Evolutionary conservation across 805 yeast genomes (phyloP).

Genomic region (Blastobotrys attinorum): DNA sequence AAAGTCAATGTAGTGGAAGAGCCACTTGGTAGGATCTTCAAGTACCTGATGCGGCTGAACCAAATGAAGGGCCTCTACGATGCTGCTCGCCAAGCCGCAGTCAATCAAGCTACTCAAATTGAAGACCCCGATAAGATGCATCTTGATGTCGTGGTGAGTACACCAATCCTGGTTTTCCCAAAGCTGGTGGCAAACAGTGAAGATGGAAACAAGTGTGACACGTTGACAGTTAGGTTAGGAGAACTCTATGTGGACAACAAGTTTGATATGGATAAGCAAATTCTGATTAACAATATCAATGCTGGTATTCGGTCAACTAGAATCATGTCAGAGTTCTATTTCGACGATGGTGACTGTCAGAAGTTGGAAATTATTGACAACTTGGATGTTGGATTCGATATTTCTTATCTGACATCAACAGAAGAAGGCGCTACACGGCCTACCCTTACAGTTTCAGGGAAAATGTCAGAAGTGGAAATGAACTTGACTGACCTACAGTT

Average conservation of each 20-base stretch:
- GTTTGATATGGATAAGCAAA: constrained; percentile 34
- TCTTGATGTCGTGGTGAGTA: constrained; percentile 61
- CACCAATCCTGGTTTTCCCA: constrained; percentile 84
- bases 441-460: constrained; percentile 44
- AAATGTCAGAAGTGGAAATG: constrained; percentile 54
- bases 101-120: constrained; percentile 62
- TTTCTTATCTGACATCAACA: constrained; percentile 40
- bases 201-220: constrained; percentile 44
- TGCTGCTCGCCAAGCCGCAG: constrained; percentile 78
- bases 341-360: constrained; percentile 37
- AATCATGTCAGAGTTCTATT: constrained; percentile 53
- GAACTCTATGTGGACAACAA: constrained; percentile 65
- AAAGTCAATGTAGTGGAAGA: constrained; percentile 74
- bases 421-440: constrained; percentile 37
- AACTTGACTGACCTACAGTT: constrained; percentile 69
- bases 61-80: constrained; percentile 88
- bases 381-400: constrained; percentile 52
- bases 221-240: constrained; percentile 68
- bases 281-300: constrained; percentile 44
- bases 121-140: constrained; percentile 52
- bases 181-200: constrained; percentile 31
- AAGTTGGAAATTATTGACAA: constrained; percentile 56
- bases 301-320: constrained; percentile 69
- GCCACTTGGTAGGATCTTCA: constrained; percentile 59
- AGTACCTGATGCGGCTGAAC: constrained; percentile 65